These are phyloP conservation scores for Nicotiana sylvestris DNA, from an alignment of 257 asterid species.

Conservation along the genomic window DNA sequence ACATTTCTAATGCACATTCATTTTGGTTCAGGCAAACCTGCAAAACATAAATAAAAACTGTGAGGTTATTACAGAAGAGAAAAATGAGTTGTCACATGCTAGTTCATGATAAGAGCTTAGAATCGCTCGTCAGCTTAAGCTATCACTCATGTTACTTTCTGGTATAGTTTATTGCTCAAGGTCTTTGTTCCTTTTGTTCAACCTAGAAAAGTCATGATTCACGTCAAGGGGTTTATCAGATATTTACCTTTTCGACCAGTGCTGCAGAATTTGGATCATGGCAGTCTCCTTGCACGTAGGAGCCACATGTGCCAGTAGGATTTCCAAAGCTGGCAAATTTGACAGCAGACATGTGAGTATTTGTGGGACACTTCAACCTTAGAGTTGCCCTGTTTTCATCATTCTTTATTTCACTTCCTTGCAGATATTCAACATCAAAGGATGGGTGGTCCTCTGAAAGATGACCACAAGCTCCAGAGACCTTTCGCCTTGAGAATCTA, in stretches of 20 bases:
- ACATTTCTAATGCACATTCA: constrained; percentile 38
- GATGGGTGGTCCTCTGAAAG: constrained; percentile 66
- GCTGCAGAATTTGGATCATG: constrained; percentile 48
- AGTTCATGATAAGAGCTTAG: neutral
- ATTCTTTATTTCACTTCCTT: constrained; percentile 23
- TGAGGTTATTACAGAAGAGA: neutral
- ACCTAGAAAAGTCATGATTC: neutral
- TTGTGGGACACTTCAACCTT: constrained; percentile 47
- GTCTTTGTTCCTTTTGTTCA: neutral
- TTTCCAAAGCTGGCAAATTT: constrained; percentile 72
- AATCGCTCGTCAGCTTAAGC: neutral
- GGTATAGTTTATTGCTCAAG: neutral
- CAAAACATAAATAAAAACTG: neutral
- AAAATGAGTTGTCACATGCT: neutral
- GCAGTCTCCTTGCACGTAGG: constrained; percentile 46
- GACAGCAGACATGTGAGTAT: constrained; percentile 38
- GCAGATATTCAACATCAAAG: constrained; percentile 28
- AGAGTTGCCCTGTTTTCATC: constrained; percentile 26
- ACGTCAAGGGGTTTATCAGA: neutral
- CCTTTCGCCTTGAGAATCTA: constrained; percentile 53
- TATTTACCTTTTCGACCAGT: constrained; percentile 42
- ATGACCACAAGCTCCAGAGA: constrained; percentile 43
- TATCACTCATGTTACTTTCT: neutral
- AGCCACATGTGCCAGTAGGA: constrained; percentile 67
- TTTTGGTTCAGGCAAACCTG: constrained; percentile 61